Evolutionary conservation across 768 basidiomycete species (phyloP).

Genomic region (Asterophora parasitica): DNA sequence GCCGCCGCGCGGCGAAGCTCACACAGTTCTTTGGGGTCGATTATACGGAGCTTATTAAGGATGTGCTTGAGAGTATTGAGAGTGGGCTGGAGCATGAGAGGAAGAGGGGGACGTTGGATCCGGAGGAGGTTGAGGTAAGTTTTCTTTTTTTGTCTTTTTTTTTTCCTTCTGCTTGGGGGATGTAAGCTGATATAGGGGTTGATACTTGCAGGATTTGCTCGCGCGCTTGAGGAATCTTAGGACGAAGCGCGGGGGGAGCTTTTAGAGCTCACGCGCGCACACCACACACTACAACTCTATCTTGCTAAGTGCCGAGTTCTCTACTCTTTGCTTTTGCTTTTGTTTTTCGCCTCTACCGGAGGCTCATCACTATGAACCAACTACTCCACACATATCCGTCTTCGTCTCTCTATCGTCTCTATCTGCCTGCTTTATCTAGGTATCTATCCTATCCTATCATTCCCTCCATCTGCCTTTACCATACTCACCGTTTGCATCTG

Average conservation of each 20-base stretch:
- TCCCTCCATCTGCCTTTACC: too few species aligned
- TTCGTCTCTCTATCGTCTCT: too few species aligned
- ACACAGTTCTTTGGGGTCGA: slow-evolving; percentile 86
- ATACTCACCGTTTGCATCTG: too few species aligned
- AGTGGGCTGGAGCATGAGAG: slow-evolving; percentile 66
- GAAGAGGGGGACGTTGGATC: slow-evolving; percentile 54
- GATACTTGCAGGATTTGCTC: slow-evolving; percentile 51
- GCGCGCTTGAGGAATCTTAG: slow-evolving; percentile 51
- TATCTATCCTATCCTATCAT: neutral
- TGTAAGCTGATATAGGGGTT: too few species aligned
- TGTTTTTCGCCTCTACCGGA: too few species aligned
- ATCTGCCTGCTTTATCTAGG: too few species aligned
- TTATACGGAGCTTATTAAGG: slow-evolving; percentile 71
- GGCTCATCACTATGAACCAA: too few species aligned
- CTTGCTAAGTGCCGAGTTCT: too few species aligned
- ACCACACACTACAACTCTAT: neutral
- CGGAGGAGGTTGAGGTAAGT: slow-evolving; percentile 70
- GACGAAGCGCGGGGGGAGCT: slow-evolving; percentile 39
- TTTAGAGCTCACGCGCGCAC: slow-evolving; percentile 9
- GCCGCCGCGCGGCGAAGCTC: slow-evolving; percentile 76
- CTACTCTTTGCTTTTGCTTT: too few species aligned
- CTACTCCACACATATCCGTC: too few species aligned
- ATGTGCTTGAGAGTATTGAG: slow-evolving; percentile 80
- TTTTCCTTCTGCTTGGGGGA: neutral
- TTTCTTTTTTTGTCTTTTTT: neutral